Conservation (phyloP, 2,329 filamentous ascomycete genomes). For the Aspergillus sp. region DNA sequence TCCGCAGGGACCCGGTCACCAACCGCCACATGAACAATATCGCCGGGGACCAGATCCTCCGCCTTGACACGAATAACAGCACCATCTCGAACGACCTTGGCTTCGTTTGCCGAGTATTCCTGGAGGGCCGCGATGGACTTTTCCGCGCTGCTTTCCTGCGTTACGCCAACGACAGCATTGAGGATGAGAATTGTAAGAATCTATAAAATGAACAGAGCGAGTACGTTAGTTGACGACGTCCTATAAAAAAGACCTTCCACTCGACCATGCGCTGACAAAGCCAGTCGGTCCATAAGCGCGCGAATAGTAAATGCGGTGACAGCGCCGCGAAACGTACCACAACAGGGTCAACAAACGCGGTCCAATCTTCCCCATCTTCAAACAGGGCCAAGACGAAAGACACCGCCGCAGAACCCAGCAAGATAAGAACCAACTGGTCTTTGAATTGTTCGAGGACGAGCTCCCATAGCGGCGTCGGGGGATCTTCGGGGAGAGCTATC, state of each 20-base stretch:
- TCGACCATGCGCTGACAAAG: background rate
- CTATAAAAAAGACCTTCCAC: background rate
- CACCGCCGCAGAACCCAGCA: slow-evolving; percentile 83
- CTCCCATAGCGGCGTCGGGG: slow-evolving; percentile 91
- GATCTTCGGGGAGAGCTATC: slow-evolving; percentile 71
- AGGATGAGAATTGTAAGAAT: slow-evolving; percentile 95
- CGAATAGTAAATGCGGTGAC: background rate
- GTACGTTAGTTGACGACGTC: slow-evolving; percentile 9
- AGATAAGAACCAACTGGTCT: slow-evolving; percentile 92
- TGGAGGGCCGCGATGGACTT: slow-evolving; percentile 97
- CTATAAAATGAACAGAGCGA: slow-evolving; percentile 35
- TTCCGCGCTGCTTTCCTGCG: slow-evolving; percentile 96
- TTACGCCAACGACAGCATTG: slow-evolving; percentile 94
- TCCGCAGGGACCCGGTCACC: slow-evolving; percentile 93
- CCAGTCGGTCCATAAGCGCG: background rate
- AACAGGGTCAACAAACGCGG: slow-evolving; percentile 89
- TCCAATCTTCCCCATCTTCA: slow-evolving; percentile 89
- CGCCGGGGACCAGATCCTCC: slow-evolving; percentile 93
- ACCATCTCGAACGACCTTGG: slow-evolving; percentile 83
- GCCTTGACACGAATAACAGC: slow-evolving; percentile 76
- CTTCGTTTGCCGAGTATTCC: slow-evolving; percentile 97
- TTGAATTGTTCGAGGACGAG: slow-evolving; percentile 98
- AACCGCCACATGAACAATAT: slow-evolving; percentile 78
- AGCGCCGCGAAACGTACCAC: slow-evolving; percentile 58
- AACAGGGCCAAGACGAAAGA: slow-evolving; percentile 91